Percentiles rank a stretch among this genome's conserved stretches.
These are phyloP conservation scores for Aspergillus piperis DNA, from an alignment of 2,329 filamentous ascomycete genomes.

Conservation along the genomic window DNA sequence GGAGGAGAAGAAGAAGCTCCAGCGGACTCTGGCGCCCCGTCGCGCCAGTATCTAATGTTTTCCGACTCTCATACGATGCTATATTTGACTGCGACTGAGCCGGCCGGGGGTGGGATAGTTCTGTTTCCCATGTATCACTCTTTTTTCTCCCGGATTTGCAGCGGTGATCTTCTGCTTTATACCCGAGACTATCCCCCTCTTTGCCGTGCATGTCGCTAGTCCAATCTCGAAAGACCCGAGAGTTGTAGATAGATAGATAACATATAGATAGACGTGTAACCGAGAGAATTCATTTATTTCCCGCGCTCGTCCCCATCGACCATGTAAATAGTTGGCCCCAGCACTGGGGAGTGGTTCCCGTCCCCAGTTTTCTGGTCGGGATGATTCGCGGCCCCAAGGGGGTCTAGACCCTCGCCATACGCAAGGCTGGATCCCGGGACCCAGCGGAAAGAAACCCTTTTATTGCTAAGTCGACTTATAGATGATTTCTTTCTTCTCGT, in stretches of 20 bases:
- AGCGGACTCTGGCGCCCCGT: constrained; percentile 76
- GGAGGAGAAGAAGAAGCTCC: constrained; percentile 73
- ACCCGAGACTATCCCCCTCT: background rate
- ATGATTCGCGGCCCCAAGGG: background rate
- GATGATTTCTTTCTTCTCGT: too few species aligned
- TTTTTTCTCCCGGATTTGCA: background rate
- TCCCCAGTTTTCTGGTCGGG: background rate
- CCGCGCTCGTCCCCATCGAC: too few species aligned
- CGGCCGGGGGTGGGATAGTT: background rate
- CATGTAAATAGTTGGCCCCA: too few species aligned
- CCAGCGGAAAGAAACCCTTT: background rate
- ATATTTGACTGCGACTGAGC: background rate
- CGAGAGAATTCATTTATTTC: too few species aligned
- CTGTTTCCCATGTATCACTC: background rate
- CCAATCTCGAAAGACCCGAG: background rate
- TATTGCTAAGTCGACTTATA: background rate
- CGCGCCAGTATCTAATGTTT: constrained; percentile 66
- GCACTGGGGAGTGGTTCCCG: background rate
- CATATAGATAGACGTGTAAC: background rate
- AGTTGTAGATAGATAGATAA: background rate
- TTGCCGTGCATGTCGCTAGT: background rate
- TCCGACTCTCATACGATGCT: background rate
- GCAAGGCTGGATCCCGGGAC: background rate
- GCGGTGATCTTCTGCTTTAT: background rate
- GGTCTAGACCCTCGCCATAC: background rate